Conservation (phyloP, 805 yeast species). For the Sporopachydermia lactativora region DNA sequence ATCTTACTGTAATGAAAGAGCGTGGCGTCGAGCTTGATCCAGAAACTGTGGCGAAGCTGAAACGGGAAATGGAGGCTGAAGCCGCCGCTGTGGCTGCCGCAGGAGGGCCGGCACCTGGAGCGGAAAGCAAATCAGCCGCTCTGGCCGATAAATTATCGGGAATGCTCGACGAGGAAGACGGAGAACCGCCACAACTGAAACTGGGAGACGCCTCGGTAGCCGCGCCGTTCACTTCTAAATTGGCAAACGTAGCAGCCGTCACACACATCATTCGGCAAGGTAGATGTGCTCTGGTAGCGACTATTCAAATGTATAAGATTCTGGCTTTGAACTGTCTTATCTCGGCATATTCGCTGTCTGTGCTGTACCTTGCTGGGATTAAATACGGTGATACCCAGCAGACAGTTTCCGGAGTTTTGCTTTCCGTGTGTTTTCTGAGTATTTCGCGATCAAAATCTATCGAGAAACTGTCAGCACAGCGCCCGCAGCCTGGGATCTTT, state of each 20-base stretch:
- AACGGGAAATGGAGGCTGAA: constrained; percentile 34
- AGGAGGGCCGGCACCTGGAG: constrained; percentile 15
- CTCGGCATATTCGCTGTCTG: constrained; percentile 90
- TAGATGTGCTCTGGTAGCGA: constrained; percentile 92
- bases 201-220: constrained; percentile 98
- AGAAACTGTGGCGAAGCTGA: constrained; percentile 32
- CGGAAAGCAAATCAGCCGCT: constrained; percentile 23
- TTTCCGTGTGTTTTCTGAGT: constrained; percentile 89
- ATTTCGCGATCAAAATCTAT: constrained; percentile 89
- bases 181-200: constrained; percentile 84
- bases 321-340: constrained; percentile 93
- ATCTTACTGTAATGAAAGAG: constrained; percentile 70
- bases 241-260: constrained; percentile 84
- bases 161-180: constrained; percentile 43
- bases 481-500: constrained; percentile 97
- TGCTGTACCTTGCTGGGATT: constrained; percentile 90
- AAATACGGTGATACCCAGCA: constrained; percentile 97
- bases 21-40: constrained; percentile 71
- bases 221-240: constrained; percentile 94
- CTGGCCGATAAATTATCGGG: constrained; percentile 55
- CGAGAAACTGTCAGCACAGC: constrained; percentile 75
- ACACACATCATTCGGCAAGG: constrained; percentile 94
- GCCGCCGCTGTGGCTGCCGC: constrained; percentile 26
- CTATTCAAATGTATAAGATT: constrained; percentile 98
- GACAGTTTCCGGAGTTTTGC: constrained; percentile 85